Base-by-base conservation (phyloP, 345 rosid species). In the Eucalyptus cloeziana region DNA sequence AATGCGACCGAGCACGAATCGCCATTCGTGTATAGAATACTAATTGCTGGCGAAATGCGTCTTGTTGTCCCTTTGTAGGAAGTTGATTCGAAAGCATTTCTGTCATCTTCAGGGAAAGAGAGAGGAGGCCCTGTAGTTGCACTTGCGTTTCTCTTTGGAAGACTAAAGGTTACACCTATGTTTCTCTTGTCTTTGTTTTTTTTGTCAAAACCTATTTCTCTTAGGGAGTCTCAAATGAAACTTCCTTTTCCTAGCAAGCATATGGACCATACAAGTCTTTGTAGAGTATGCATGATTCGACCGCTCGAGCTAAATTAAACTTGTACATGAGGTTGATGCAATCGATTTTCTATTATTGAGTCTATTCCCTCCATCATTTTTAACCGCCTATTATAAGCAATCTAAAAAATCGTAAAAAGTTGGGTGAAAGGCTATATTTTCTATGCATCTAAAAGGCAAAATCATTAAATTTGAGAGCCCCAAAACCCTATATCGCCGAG, bases 361-460 rank as follows among this genome's bases (percentile, higher is more conserved):
- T 33, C 81, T 71, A 71, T 33, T 71, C 81, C 81, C 81, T 71
- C 81, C 44, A 33, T 33, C 80, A 33, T 33, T 33, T 33, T 37
- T 33, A 33, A 17, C 80, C 22, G 6, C 11, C 44, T 33, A 33
- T 4, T 33, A 33, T 69, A 33, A n/a, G 44, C 44, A 69, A 71
- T 71, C 81, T 71, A 9, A 0, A 71, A 3, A 33, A 8, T 5
- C 2, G 2, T 5, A 33, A 22, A 8, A 17, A 7, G 2, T 33
- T 71, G 44, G 4, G 79, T 31, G 40, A 67, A 67, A 0, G 1
- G 1, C 40, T 31, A 15, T 31, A 67, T 67, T 31, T 62, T 13
- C 9, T 30, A 27, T 7, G 13, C 33, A 62, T 62, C 71, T 67
- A 67, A 67, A 67, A 7, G 76, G 76, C 11, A 67, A 67, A n/a